A percentile compares a stretch with the other conserved stretches of the same genome.
Evolutionary conservation across 2,329 filamentous ascomycete species (phyloP).

Genomic region (Cercospora sojina): DNA sequence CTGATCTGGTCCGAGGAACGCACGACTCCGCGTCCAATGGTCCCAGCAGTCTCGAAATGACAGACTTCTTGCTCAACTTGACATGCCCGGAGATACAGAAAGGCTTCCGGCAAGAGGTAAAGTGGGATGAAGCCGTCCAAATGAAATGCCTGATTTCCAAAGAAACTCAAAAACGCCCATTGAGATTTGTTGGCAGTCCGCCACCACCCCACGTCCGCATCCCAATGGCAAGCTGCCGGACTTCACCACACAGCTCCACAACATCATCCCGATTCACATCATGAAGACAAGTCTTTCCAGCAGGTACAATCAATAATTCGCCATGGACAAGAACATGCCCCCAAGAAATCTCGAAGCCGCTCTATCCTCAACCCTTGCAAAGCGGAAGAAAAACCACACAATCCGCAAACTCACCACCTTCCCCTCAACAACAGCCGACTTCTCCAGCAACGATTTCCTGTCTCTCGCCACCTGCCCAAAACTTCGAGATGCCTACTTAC

Average conservation of each 20-base stretch:
- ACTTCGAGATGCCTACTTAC: constrained; percentile 51
- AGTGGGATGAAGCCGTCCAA: not conserved
- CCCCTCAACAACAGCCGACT: constrained; percentile 50
- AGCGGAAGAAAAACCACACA: constrained; percentile 46
- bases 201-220: constrained; percentile 1
- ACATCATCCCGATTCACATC: not conserved
- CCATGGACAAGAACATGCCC: not conserved
- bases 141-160: not conserved
- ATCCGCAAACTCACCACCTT: constrained; percentile 51
- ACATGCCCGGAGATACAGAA: not conserved
- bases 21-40: not conserved
- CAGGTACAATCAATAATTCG: not conserved
- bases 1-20: not conserved
- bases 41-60: not conserved
- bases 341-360: constrained; percentile 27
- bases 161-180: constrained; percentile 15
- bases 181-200: not conserved
- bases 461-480: constrained; percentile 53
- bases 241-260: not conserved
- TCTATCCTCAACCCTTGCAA: constrained; percentile 37
- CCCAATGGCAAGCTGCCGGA: not conserved
- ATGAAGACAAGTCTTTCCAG: not conserved
- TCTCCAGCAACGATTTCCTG: constrained; percentile 66
- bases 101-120: not conserved
- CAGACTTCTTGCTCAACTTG: not conserved